phyloP scores from a whole-genome alignment of 177 flowering plant species.

The Vitis hybrid region DNA sequence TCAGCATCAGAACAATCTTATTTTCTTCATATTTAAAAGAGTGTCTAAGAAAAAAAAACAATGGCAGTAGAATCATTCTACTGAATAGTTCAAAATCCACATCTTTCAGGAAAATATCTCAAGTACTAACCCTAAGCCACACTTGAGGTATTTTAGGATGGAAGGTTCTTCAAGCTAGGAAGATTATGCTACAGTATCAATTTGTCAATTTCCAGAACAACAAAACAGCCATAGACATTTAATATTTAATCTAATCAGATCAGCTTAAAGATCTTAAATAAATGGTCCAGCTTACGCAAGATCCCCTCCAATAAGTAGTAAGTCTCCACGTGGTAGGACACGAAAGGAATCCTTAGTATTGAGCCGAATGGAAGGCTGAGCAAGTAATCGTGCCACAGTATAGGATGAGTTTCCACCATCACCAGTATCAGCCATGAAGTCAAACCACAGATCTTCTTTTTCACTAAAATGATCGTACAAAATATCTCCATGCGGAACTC shows the following conservation, averaged over 20 bases:
- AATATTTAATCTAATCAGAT: background rate
- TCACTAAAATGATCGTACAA: constrained; percentile 80
- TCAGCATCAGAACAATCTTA: too few relatives aligned
- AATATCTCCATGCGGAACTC: constrained; percentile 52
- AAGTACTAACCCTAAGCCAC: too few relatives aligned
- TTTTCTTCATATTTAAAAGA: too few relatives aligned
- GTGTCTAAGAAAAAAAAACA: too few relatives aligned
- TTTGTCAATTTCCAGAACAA: background rate
- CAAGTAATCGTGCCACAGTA: constrained; percentile 84
- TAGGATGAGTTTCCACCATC: constrained; percentile 99
- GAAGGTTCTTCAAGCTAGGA: too few relatives aligned
- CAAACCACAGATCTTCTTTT: constrained; percentile 92
- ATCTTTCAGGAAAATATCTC: too few relatives aligned
- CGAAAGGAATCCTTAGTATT: constrained; percentile 30
- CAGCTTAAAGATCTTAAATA: constrained; percentile 7
- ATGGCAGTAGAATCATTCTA: too few relatives aligned
- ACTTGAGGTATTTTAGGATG: too few relatives aligned
- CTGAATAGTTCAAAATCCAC: too few relatives aligned
- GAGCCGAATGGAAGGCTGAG: constrained; percentile 68
- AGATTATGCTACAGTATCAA: too few relatives aligned
- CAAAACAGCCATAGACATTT: background rate
- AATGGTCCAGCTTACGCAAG: constrained; percentile 77
- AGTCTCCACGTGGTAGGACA: constrained; percentile 69
- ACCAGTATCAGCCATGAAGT: constrained; percentile 99
- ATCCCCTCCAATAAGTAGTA: constrained; percentile 97